phyloP scores from a whole-genome alignment of 2,329 filamentous ascomycete species.

The Fusarium palustre region DNA sequence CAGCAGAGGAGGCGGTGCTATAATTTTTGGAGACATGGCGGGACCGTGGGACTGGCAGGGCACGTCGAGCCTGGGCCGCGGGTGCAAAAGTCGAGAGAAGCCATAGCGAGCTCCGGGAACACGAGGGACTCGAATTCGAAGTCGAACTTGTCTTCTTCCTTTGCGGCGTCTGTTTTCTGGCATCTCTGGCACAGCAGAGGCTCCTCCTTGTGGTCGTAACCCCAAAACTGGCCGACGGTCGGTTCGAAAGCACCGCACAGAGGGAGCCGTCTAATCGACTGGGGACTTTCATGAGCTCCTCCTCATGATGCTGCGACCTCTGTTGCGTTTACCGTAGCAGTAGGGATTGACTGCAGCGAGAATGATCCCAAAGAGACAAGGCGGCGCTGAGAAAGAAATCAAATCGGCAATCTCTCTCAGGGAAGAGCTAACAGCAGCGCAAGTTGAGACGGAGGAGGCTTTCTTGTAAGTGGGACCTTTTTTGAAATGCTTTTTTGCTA shows the following conservation, averaged over 20 bases:
- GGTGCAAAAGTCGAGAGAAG: slow-evolving; percentile 57
- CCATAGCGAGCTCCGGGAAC: slow-evolving; percentile 54
- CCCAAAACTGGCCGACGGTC: slow-evolving; percentile 52
- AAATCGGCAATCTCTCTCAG: slow-evolving; percentile 37
- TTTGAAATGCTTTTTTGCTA: slow-evolving; percentile 44
- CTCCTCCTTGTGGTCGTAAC: slow-evolving; percentile 44
- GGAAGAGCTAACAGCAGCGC: slow-evolving; percentile 37
- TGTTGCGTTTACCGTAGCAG: slow-evolving; percentile 27
- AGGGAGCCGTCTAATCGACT: slow-evolving; percentile 70
- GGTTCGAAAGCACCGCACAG: slow-evolving; percentile 65
- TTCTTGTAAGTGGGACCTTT: slow-evolving; percentile 40
- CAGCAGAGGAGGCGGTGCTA: slow-evolving; percentile 43
- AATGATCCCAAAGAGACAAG: background rate
- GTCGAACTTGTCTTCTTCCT: slow-evolving; percentile 8
- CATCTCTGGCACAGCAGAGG: slow-evolving; percentile 43
- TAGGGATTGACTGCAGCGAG: background rate
- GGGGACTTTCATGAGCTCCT: slow-evolving; percentile 70
- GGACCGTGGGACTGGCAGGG: slow-evolving; percentile 21
- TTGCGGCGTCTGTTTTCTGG: slow-evolving; percentile 26
- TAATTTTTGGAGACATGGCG: slow-evolving; percentile 44
- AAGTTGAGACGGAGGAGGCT: slow-evolving; percentile 35
- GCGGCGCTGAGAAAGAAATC: slow-evolving; percentile 34
- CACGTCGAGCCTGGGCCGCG: slow-evolving; percentile 38
- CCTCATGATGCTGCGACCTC: slow-evolving; percentile 57
- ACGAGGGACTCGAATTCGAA: slow-evolving; percentile 40